Conservation (phyloP, 257 asterid species). For the Plantago ovata region DNA sequence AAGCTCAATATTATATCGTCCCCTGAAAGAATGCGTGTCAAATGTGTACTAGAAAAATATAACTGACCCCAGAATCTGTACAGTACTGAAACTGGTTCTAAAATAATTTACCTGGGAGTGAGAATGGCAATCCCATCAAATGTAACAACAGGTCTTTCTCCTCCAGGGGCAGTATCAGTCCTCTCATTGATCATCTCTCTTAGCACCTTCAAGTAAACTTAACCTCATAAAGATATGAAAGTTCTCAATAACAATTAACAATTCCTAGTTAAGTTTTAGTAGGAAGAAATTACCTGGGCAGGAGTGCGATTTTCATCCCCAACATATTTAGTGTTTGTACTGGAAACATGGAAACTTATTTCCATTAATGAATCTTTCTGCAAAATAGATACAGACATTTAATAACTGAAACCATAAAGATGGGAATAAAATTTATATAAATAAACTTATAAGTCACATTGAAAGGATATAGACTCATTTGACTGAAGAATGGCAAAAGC, state of each 20-base stretch:
- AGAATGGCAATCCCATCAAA: slow-evolving; percentile 91
- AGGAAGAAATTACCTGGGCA: slow-evolving; percentile 60
- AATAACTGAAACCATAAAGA: not conserved
- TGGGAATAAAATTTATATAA: not conserved
- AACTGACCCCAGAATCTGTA: not conserved
- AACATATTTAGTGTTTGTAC: slow-evolving; percentile 84
- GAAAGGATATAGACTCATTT: too few species aligned
- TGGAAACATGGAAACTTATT: slow-evolving; percentile 89
- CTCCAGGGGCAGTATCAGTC: slow-evolving; percentile 98
- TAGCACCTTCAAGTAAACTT: slow-evolving; percentile 52
- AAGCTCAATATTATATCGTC: slow-evolving; percentile 86
- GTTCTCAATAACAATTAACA: not conserved
- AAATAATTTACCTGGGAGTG: slow-evolving; percentile 73
- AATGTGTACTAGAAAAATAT: slow-evolving; percentile 19
- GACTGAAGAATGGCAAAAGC: too few species aligned
- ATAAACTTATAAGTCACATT: not conserved
- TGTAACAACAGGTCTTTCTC: slow-evolving; percentile 89
- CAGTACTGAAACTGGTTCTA: slow-evolving; percentile 1
- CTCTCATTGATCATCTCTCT: slow-evolving; percentile 78
- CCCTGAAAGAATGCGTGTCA: slow-evolving; percentile 50
- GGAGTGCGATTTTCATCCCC: slow-evolving; percentile 90
- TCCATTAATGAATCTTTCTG: slow-evolving; percentile 99
- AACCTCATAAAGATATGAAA: slow-evolving; percentile 9
- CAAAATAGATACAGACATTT: slow-evolving; percentile 13
- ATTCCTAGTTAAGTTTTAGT: slow-evolving; percentile 11